Evolutionary conservation across 1,139 yeast genomes (phyloP).

Genomic region (Diutina mesorugosa): DNA sequence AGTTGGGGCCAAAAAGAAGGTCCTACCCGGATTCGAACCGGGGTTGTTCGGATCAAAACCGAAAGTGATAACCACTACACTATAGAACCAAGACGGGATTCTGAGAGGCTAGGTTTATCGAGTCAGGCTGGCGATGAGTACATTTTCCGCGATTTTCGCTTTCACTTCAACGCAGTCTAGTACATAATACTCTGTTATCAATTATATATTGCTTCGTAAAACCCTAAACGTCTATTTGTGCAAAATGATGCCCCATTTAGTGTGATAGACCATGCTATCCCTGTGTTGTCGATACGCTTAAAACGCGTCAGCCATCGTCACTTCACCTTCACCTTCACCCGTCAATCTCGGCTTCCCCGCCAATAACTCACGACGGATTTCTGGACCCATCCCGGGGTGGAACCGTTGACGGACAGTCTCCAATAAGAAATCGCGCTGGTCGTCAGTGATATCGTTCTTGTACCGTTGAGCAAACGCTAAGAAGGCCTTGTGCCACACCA

Average conservation of each 20-base stretch:
- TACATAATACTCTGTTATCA: neutral
- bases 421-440: conserved; percentile 85
- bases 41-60: conserved; percentile 70
- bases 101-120: too few relatives aligned
- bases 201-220: neutral
- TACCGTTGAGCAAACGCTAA: conserved; percentile 90
- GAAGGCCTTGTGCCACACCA: conserved; percentile 95
- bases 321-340: conserved; percentile 12
- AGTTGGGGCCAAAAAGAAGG: conserved; percentile 29
- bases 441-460: conserved; percentile 93
- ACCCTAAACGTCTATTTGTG: neutral
- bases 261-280: neutral
- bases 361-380: conserved; percentile 80
- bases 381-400: conserved; percentile 85
- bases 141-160: too few relatives aligned
- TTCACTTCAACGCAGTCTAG: too few relatives aligned
- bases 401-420: conserved; percentile 87
- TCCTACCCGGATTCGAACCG: conserved; percentile 95
- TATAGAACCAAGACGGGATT: conserved; percentile 15
- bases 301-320: conserved; percentile 28
- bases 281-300: conserved; percentile 7
- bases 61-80: conserved; percentile 40
- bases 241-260: neutral
- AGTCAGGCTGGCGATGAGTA: too few relatives aligned
- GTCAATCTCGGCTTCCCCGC: conserved; percentile 40